These are phyloP conservation scores for Hygrophorus russula DNA, from an alignment of 768 basidiomycete species.

Conservation along the genomic window DNA sequence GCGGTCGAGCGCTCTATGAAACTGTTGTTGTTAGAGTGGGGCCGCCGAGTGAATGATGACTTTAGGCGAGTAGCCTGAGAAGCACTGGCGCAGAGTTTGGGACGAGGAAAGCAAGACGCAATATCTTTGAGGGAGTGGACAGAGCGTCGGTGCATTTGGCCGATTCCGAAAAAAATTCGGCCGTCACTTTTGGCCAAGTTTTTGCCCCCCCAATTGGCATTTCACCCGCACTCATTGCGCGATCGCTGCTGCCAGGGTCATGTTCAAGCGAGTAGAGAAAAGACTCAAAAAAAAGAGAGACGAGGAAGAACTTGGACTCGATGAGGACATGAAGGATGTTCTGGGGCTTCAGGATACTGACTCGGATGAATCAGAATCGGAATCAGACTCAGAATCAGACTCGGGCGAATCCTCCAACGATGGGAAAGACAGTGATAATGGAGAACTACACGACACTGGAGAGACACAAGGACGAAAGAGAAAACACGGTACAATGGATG, in stretches of 20 bases:
- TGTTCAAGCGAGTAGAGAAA: constrained; percentile 77
- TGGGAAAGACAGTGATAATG: constrained; percentile 8
- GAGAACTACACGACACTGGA: constrained; percentile 10
- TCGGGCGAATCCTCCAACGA: constrained; percentile 5
- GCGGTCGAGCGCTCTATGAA: constrained; percentile 12
- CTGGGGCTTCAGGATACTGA: constrained; percentile 60
- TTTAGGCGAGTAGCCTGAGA: no score
- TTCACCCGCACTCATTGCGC: no score
- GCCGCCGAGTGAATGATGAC: no score
- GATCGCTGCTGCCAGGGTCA: constrained; percentile 14
- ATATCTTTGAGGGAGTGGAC: no score
- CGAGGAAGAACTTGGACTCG: constrained; percentile 54
- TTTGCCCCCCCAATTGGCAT: no score
- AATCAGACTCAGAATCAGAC: constrained; percentile 17
- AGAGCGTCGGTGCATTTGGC: no score
- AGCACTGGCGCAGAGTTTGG: no score
- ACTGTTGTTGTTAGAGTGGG: neutral
- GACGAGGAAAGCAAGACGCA: no score
- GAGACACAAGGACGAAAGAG: constrained; percentile 4
- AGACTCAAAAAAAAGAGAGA: constrained; percentile 47
- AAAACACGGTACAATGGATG: constrained; percentile 1
- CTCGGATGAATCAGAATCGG: constrained; percentile 30
- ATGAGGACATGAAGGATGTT: constrained; percentile 51
- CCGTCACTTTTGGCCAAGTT: constrained; percentile 3
- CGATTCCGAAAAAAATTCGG: no score